phyloP scores from a whole-genome alignment of 164 flowering plant species.

The Euptelea pleiosperma region DNA sequence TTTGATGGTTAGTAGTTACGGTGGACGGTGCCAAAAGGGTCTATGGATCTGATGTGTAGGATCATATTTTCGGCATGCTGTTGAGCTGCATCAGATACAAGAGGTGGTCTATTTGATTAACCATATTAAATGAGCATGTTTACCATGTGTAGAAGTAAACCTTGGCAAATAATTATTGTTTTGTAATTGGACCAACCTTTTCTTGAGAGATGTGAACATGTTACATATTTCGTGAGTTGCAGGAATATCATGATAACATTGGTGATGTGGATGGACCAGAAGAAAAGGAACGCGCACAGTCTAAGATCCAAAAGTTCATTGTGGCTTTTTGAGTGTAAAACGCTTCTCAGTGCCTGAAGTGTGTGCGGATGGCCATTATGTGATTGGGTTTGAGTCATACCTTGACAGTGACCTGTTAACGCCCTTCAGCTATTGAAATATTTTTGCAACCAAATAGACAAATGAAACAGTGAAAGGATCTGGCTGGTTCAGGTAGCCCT shows the following conservation, averaged over 20 bases:
- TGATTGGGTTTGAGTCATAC: background rate
- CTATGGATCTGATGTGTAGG: too few species aligned
- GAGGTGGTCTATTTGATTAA: background rate
- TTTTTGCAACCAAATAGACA: too few species aligned
- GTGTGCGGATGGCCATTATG: background rate
- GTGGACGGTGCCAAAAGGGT: too few species aligned
- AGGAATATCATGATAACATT: constrained; percentile 97
- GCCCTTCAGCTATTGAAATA: too few species aligned
- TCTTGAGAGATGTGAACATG: background rate
- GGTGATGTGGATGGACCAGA: constrained; percentile 96
- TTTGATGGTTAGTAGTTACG: too few species aligned
- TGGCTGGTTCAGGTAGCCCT: too few species aligned
- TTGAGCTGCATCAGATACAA: background rate
- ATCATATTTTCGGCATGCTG: too few species aligned
- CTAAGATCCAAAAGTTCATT: constrained; percentile 71
- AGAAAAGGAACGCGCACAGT: constrained; percentile 79
- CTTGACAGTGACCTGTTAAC: background rate
- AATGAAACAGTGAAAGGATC: too few species aligned
- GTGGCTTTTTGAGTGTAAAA: constrained; percentile 43
- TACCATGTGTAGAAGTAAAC: background rate
- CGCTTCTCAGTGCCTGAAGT: background rate
- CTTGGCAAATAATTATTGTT: too few species aligned
- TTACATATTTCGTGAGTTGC: background rate
- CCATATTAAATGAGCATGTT: background rate
- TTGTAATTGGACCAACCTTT: too few species aligned